Conservation (phyloP, 2,329 filamentous ascomycete genomes). For the Leptodontidium sp. region DNA sequence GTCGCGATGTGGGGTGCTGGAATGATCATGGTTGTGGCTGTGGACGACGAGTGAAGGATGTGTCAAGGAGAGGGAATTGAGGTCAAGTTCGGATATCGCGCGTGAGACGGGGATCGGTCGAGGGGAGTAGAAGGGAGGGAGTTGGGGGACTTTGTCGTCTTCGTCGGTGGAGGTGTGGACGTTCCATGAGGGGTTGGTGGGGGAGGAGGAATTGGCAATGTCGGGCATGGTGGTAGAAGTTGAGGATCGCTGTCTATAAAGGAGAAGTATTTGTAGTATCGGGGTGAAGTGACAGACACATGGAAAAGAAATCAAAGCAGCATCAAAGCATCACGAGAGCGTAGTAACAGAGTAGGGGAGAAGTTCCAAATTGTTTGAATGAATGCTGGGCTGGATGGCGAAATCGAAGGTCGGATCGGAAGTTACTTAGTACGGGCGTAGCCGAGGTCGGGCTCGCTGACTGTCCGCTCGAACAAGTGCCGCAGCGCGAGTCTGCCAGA, state of each 20-base stretch:
- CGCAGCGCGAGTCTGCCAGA: background rate
- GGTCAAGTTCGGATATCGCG: constrained; percentile 46
- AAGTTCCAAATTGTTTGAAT: background rate
- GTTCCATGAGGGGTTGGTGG: constrained; percentile 31
- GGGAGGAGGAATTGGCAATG: constrained; percentile 23
- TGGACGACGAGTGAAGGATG: constrained; percentile 21
- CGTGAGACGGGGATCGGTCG: constrained; percentile 47
- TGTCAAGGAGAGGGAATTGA: constrained; percentile 38
- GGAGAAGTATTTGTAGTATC: background rate
- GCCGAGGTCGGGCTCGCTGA: constrained; percentile 9
- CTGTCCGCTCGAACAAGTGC: background rate
- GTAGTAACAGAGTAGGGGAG: background rate
- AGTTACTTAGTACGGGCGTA: background rate
- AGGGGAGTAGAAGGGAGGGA: constrained; percentile 48
- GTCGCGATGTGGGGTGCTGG: constrained; percentile 17
- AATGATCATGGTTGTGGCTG: background rate
- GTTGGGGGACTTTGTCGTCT: constrained; percentile 39
- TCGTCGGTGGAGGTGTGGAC: constrained; percentile 29
- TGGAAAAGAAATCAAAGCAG: background rate
- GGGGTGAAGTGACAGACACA: background rate
- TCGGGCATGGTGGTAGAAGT: constrained; percentile 26
- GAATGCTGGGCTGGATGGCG: background rate
- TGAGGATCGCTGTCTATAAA: background rate
- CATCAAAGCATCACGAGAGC: background rate
- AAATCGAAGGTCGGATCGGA: background rate